Evolutionary conservation across 139 green algal species (phyloP).

Genomic region (Chlorella sp.): DNA sequence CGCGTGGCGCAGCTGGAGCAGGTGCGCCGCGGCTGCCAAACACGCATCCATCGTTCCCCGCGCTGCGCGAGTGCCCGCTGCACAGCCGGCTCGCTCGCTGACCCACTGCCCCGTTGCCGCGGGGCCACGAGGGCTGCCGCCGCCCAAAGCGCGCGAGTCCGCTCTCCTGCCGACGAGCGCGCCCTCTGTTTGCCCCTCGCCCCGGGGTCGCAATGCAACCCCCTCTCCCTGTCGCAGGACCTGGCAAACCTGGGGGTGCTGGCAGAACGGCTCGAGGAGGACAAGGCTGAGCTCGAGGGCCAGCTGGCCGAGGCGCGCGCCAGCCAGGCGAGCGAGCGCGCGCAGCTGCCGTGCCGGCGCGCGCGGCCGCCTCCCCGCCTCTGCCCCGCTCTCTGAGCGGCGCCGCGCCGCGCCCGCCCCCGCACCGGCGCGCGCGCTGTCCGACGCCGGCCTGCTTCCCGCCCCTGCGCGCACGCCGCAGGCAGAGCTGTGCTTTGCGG

Average conservation of each 20-base stretch:
- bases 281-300: constrained; percentile 28
- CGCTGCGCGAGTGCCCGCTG: too few species aligned
- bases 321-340: not conserved
- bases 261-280: constrained; percentile 21
- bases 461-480: not conserved
- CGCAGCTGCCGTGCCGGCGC: not conserved
- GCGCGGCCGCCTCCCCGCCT: not conserved
- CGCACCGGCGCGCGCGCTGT: too few species aligned
- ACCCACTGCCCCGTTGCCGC: too few species aligned
- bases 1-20: constrained; percentile 19
- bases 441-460: too few species aligned
- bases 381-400: not conserved
- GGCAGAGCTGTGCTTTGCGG: constrained; percentile 22
- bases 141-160: too few species aligned
- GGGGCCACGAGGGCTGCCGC: too few species aligned
- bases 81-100: too few species aligned
- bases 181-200: too few species aligned
- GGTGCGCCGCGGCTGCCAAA: too few species aligned
- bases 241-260: constrained; percentile 18
- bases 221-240: not conserved
- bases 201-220: too few species aligned
- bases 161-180: too few species aligned
- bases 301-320: constrained; percentile 26
- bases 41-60: too few species aligned
- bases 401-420: not conserved